Evolutionary conservation across 129 eudicot species (phyloP), one percentile per base, ranked within the genome.

Genomic region (Deinandra increscens): DNA sequence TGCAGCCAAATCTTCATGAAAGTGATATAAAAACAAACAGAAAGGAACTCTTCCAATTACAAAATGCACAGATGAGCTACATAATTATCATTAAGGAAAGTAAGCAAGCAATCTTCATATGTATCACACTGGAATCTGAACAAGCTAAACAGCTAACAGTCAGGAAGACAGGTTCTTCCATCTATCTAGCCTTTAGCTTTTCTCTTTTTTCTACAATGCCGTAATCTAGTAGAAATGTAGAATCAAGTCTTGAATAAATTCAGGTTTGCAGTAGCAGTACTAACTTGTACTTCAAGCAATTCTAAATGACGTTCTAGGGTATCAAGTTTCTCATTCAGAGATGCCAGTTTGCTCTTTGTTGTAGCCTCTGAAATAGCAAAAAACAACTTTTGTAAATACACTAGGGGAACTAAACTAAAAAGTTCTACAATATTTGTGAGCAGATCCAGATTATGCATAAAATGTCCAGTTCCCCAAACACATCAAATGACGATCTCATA

Each of bases 301-400:
- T 93, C 97, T 29, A 89, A 78, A n/a, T 88, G 95, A 51, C 95
- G 90, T 82, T 87, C 95, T 72, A 89, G 70, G 0, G 87, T 89
- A 59, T 87, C 99, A 51, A 93, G 97, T 82, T 93, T 93, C 86
- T 93, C 97, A 77, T 93, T 93, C 82, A 89, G 64, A 46, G 91
- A 76, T 31, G 95, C 87, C 75, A 93, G 58, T 79, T 93, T 93
- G 79, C 89, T 93, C 88, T 93, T 93, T 42, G 99, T 89, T 33
- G 97, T 89, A 22, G 95, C 95, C 80, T 93, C 99, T 89, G 85
- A 51, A 75, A 72, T 26, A 56, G 18, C 31, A 48, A 55, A 55
- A 73, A 55, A 66, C 17, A 6, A 7, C 11, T 48, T 54, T 42
- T 17, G 19, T 75, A 19, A 67, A 75, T 34, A 37, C 68, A 67